Base-by-base conservation (phyloP, 495 filamentous ascomycete species). In the Neurospora pannonica region DNA sequence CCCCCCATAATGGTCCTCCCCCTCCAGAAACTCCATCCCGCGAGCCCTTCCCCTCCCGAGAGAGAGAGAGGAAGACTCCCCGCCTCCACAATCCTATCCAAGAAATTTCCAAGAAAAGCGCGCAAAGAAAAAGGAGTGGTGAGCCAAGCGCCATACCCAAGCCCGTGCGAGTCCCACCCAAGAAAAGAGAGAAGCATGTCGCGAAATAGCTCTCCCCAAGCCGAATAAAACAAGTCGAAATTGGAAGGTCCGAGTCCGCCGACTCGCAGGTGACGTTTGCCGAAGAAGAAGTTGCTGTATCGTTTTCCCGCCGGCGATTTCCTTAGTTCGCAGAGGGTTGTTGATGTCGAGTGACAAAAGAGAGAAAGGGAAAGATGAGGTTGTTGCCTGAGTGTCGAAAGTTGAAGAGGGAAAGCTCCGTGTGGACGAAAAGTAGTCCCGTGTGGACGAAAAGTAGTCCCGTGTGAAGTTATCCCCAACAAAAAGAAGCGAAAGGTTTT, bases 171-270 rank as follows among this genome's bases (percentile, higher is more conserved):
- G n/a, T 11, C n/a, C 48, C 48, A 24, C 24, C 71, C 54, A 11
- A n/a, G 5, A 24, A 69, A 11, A n/a, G 38, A n/a, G 43, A 73
- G 42, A 73, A 71, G 74, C 36, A 75, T 72, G 74, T 73, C 74
- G 72, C 74, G 72, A 71, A 38, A 71, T 70, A 71, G 28, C 74
- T 31, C 31, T n/a, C 42, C 43, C 7, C n/a, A 38, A 38, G 39
- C 71, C 46, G 37, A 17, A 38, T 7, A 54, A 71, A 34, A 67
- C n/a, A 21, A 13, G 46, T 34, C 43, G 71, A 31, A 21, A 10
- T 13, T 70, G 21, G 19, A 5, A 24, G 19, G 37, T 70, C 24
- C 19, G 28, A 28, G 28, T n/a, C 24, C 70, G 28, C 54, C 54
- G 15, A 67, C 28, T 36, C 54, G 15, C 28, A 67, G 28, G 31